Evolutionary conservation across 2,329 filamentous ascomycete genomes (phyloP).

Genomic region (Paraphaeosphaeria sporulosa): DNA sequence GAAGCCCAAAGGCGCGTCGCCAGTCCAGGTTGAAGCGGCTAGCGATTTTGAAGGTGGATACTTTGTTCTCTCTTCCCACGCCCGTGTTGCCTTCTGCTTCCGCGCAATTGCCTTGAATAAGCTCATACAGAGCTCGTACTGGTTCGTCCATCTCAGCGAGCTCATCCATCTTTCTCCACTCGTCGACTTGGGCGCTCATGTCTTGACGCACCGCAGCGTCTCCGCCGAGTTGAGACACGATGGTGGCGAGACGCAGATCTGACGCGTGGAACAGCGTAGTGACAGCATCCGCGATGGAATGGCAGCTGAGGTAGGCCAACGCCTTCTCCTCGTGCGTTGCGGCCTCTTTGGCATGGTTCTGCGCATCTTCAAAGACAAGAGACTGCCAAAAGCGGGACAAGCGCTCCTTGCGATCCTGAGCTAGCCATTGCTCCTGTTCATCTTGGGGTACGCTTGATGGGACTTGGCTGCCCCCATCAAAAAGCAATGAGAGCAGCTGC

Average conservation of each 20-base stretch:
- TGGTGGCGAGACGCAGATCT: constrained; percentile 83
- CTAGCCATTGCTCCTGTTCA: constrained; percentile 49
- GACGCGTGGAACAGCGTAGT: constrained; percentile 76
- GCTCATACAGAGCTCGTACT: constrained; percentile 86
- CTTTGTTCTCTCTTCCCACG: constrained; percentile 79
- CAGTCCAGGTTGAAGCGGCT: constrained; percentile 87
- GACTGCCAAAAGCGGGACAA: constrained; percentile 72
- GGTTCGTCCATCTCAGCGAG: constrained; percentile 87
- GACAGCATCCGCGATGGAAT: constrained; percentile 84
- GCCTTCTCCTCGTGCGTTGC: constrained; percentile 81
- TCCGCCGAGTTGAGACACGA: constrained; percentile 84
- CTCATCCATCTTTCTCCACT: constrained; percentile 84
- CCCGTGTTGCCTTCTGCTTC: constrained; percentile 79
- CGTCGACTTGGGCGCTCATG: constrained; percentile 79
- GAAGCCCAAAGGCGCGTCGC: constrained; percentile 90
- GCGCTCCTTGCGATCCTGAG: constrained; percentile 61
- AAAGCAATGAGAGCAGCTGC: constrained; percentile 86
- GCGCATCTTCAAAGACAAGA: constrained; percentile 49
- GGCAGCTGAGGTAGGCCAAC: constrained; percentile 77
- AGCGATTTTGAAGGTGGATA: constrained; percentile 81
- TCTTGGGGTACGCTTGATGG: constrained; percentile 53
- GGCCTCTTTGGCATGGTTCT: constrained; percentile 63
- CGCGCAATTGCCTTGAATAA: constrained; percentile 87
- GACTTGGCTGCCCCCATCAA: constrained; percentile 64
- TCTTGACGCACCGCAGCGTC: constrained; percentile 73